A percentile compares a stretch with the other conserved stretches of the same genome.
Evolutionary conservation across 176 grass and related monocot genomes (phyloP).

Genomic region (Echinochloa phyllopogon): DNA sequence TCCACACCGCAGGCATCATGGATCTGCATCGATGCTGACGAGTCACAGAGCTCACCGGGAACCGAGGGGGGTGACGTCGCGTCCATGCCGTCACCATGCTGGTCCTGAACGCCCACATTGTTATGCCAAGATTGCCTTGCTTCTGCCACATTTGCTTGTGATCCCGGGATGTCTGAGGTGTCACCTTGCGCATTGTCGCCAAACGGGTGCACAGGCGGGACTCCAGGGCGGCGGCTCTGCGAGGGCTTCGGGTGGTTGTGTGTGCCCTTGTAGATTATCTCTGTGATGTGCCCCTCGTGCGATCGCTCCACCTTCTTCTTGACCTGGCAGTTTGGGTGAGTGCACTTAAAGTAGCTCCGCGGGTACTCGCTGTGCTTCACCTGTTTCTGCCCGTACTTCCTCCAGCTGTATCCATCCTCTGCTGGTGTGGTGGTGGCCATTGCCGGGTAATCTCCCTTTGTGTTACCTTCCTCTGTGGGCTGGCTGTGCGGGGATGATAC

Average conservation of each 20-base stretch:
- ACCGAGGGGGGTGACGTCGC: slow-evolving; percentile 36
- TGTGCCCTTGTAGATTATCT: slow-evolving; percentile 93
- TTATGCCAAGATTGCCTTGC: slow-evolving; percentile 17
- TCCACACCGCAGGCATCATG: slow-evolving; percentile 41
- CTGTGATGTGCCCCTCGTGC: slow-evolving; percentile 79
- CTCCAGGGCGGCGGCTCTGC: slow-evolving; percentile 38
- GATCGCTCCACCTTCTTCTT: slow-evolving; percentile 99
- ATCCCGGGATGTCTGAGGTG: not conserved
- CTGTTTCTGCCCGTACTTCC: slow-evolving; percentile 99
- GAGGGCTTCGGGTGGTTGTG: slow-evolving; percentile 72
- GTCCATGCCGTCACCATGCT: slow-evolving; percentile 39
- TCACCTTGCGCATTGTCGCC: slow-evolving; percentile 31
- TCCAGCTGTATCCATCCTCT: slow-evolving; percentile 92
- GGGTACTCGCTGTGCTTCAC: slow-evolving; percentile 96
- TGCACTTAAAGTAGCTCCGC: slow-evolving; percentile 98
- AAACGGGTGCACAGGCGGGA: slow-evolving; percentile 21
- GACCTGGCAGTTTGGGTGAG: slow-evolving; percentile 73
- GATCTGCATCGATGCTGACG: slow-evolving; percentile 54
- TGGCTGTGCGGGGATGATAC: slow-evolving; percentile 29
- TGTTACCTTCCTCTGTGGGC: not conserved
- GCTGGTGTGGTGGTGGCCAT: slow-evolving; percentile 36
- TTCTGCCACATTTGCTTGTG: slow-evolving; percentile 4
- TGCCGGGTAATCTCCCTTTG: slow-evolving; percentile 31
- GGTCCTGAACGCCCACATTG: slow-evolving; percentile 30
- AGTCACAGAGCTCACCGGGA: slow-evolving; percentile 55